Conservation (phyloP, 2,329 filamentous ascomycete genomes). For the Ascochyta pisi region DNA sequence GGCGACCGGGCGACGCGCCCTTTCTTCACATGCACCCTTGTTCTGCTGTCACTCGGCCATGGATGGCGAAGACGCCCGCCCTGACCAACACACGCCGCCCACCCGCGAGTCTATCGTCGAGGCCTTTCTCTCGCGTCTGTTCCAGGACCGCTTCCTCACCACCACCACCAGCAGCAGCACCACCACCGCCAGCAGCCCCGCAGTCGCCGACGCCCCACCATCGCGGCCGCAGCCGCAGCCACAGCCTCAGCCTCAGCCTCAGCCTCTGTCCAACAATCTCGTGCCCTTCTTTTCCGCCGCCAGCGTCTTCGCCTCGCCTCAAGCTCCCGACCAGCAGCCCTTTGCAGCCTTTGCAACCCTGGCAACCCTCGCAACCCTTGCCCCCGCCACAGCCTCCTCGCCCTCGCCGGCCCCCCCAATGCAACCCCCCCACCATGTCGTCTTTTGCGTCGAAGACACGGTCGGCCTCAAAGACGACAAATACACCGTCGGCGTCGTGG, state of each 20-base stretch:
- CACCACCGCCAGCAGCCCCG: slow-evolving; percentile 11
- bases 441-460: slow-evolving; percentile 53
- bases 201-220: neutral
- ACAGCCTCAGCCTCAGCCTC: slow-evolving; percentile 10
- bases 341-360: neutral
- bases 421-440: slow-evolving; percentile 30
- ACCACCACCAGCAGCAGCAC: no score
- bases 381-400: neutral
- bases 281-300: slow-evolving; percentile 34
- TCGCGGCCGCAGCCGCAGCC: no score
- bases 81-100: slow-evolving; percentile 3
- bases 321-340: neutral
- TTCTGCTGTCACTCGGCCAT: slow-evolving; percentile 11
- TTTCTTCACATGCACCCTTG: slow-evolving; percentile 24
- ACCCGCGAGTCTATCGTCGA: slow-evolving; percentile 18
- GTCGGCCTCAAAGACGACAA: slow-evolving; percentile 50
- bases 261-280: slow-evolving; percentile 24
- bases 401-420: slow-evolving; percentile 10
- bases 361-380: neutral
- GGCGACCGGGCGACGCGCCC: slow-evolving; percentile 2
- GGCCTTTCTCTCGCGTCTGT: slow-evolving; percentile 31
- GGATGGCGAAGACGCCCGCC: slow-evolving; percentile 16
- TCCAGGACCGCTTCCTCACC: slow-evolving; percentile 31
- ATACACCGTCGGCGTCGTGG: slow-evolving; percentile 54
- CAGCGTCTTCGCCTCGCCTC: slow-evolving; percentile 18